Percentiles rank a stretch among this genome's conserved stretches.
Conservation (phyloP, 1,139 yeast species). For the Sugiyamaella grinbergsii region DNA sequence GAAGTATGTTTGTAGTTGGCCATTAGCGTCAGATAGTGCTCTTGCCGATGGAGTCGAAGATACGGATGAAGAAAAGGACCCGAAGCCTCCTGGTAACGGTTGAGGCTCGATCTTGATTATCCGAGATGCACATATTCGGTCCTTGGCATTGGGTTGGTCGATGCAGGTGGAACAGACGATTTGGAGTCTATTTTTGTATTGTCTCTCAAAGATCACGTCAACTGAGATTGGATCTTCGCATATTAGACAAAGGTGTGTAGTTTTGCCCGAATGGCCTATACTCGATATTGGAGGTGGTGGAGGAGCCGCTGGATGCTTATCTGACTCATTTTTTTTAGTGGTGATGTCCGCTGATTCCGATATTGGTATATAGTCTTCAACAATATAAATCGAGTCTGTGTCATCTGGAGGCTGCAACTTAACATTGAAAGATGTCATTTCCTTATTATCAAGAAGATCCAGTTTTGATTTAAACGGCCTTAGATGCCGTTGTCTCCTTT, state of each 20-base stretch:
- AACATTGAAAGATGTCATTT: slow-evolving; percentile 63
- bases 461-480: slow-evolving; percentile 50
- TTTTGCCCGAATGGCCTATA: slow-evolving; percentile 35
- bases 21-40: slow-evolving; percentile 3
- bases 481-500: slow-evolving; percentile 23
- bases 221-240: slow-evolving; percentile 3
- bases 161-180: slow-evolving; percentile 8
- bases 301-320: background rate
- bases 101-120: slow-evolving; percentile 17
- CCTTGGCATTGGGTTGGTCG: slow-evolving; percentile 33
- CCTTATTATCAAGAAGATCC: slow-evolving; percentile 62
- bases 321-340: no score
- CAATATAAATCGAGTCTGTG: slow-evolving; percentile 33
- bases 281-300: slow-evolving; percentile 32
- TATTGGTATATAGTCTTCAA: slow-evolving; percentile 37
- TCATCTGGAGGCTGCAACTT: slow-evolving; percentile 53
- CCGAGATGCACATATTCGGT: slow-evolving; percentile 12
- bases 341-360: slow-evolving; percentile 1
- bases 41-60: slow-evolving; percentile 11
- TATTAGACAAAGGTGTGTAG: slow-evolving; percentile 1
- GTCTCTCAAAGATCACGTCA: slow-evolving; percentile 11
- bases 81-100: slow-evolving; percentile 9
- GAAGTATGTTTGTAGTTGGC: slow-evolving; percentile 22
- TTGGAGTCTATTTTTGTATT: slow-evolving; percentile 15
- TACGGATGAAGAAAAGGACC: slow-evolving; percentile 12